These are phyloP conservation scores for Globisporangium acanthophoron DNA, from an alignment of 352 stramenopile species.

Conservation along the genomic window DNA sequence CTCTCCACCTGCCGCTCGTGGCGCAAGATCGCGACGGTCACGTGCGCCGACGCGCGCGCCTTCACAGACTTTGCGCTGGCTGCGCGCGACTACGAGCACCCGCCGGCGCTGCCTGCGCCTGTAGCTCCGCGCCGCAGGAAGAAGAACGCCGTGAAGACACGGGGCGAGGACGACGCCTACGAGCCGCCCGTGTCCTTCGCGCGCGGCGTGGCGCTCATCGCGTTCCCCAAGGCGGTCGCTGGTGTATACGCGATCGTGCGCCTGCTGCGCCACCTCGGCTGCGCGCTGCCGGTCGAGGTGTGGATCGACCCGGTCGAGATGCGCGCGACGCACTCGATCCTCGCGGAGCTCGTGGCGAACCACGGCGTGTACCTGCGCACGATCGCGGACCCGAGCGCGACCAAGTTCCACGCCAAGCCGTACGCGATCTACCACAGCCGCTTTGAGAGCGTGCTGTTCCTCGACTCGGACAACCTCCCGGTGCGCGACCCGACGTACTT, in stretches of 20 bases:
- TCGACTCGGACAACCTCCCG: conserved; percentile 82
- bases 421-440: conserved; percentile 71
- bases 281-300: conserved; percentile 40
- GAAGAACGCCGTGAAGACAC: neutral
- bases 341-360: conserved; percentile 42
- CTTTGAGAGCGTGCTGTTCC: conserved; percentile 74
- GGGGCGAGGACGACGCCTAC: neutral
- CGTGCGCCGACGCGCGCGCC: conserved; percentile 45
- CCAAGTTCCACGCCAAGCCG: conserved; percentile 72
- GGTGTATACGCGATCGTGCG: conserved; percentile 69
- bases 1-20: conserved; percentile 66
- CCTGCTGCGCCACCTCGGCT: conserved; percentile 40
- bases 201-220: conserved; percentile 65
- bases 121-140: neutral
- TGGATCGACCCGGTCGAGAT: conserved; percentile 58
- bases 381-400: conserved; percentile 54
- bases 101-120: conserved; percentile 11
- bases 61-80: conserved; percentile 66
- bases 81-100: conserved; percentile 40
- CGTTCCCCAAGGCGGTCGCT: conserved; percentile 59
- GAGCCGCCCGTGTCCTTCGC: conserved; percentile 6
- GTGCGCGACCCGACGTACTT: conserved; percentile 76
- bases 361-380: conserved; percentile 53
- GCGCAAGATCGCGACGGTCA: conserved; percentile 44
- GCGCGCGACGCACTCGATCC: conserved; percentile 43